These are phyloP conservation scores for Trypanosoma mega DNA, from an alignment of 208 protist species.

Conservation along the genomic window DNA sequence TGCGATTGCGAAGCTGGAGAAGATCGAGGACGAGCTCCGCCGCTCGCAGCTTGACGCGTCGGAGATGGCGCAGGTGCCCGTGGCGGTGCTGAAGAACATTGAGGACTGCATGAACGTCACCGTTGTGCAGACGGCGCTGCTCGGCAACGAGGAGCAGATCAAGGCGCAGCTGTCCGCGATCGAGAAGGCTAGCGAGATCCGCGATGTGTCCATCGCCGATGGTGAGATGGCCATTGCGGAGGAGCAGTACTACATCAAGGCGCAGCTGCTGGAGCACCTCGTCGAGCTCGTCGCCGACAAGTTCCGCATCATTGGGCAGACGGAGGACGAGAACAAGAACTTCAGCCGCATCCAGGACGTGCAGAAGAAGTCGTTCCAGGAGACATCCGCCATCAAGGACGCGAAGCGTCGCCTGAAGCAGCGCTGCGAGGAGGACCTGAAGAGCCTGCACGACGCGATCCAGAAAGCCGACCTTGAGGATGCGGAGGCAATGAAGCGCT, in stretches of 20 bases:
- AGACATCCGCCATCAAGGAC: conserved; percentile 79
- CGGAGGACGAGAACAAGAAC: conserved; percentile 53
- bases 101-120: conserved; percentile 56
- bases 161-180: conserved; percentile 39
- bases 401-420: conserved; percentile 75
- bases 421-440: conserved; percentile 72
- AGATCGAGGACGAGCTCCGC: conserved; percentile 55
- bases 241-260: conserved; percentile 69
- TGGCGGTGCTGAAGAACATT: conserved; percentile 44
- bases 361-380: conserved; percentile 79
- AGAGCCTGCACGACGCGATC: conserved; percentile 74
- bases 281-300: conserved; percentile 53
- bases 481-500: conserved; percentile 77
- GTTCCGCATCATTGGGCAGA: conserved; percentile 58
- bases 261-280: conserved; percentile 53
- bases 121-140: conserved; percentile 43
- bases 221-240: conserved; percentile 58
- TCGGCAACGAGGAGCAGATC: conserved; percentile 61
- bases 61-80: conserved; percentile 47
- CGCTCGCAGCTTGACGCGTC: conserved; percentile 53
- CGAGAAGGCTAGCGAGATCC: conserved; percentile 53
- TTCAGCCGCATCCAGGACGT: conserved; percentile 45
- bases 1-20: conserved; percentile 48
- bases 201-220: conserved; percentile 40
- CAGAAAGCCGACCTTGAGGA: conserved; percentile 82